Evolutionary conservation across 345 rosid genomes (phyloP).

Genomic region (Moricandia arvensis): DNA sequence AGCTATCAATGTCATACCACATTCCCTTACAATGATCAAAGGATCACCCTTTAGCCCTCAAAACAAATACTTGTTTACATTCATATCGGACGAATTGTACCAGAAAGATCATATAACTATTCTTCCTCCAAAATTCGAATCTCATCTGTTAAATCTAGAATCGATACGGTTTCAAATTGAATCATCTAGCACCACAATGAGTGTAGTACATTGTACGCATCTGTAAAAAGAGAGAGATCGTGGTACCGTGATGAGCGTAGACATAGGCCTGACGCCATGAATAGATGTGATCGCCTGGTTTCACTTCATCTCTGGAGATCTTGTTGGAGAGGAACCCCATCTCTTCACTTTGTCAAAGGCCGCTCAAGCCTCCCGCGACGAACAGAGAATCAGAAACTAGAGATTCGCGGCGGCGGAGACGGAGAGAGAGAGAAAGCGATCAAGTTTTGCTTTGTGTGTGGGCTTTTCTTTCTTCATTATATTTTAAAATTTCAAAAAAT

Average conservation of each 20-base stretch:
- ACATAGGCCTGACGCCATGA: slow-evolving; percentile 76
- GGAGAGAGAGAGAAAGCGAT: slow-evolving; percentile 3
- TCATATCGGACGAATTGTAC: neutral
- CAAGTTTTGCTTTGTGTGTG: slow-evolving; percentile 14
- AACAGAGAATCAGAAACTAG: slow-evolving; percentile 10
- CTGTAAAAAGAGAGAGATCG: slow-evolving; percentile 19
- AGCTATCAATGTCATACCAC: neutral
- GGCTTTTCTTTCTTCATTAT: neutral
- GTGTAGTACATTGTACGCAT: neutral
- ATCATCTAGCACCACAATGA: neutral
- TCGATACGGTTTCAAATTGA: neutral
- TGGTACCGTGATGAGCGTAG: slow-evolving; percentile 76
- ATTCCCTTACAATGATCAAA: slow-evolving; percentile 8
- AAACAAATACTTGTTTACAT: neutral
- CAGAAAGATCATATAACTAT: neutral
- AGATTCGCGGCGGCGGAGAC: slow-evolving; percentile 17
- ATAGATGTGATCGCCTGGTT: slow-evolving; percentile 81
- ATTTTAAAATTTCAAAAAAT: neutral
- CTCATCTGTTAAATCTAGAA: neutral
- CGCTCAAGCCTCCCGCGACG: slow-evolving; percentile 30
- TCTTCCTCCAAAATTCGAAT: slow-evolving; percentile 20
- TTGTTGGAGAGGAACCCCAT: slow-evolving; percentile 73
- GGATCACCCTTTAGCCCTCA: neutral
- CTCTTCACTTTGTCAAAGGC: neutral
- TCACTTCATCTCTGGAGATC: slow-evolving; percentile 52